These are phyloP conservation scores for Cucurbita ficifolia DNA, from an alignment of 306 rosid genomes.

Conservation along the genomic window DNA sequence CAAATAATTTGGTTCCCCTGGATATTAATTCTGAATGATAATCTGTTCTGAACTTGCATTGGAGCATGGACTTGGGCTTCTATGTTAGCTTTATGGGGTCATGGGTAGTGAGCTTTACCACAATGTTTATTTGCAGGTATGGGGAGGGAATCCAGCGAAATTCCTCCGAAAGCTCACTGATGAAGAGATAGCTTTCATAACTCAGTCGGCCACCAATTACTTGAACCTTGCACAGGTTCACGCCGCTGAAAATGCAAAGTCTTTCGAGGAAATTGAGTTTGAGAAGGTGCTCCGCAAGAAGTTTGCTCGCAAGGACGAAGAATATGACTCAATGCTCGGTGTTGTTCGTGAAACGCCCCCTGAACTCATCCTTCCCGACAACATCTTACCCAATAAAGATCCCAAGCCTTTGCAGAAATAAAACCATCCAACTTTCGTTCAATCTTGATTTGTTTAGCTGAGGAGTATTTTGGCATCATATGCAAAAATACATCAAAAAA, in stretches of 20 bases:
- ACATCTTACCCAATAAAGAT: constrained; percentile 31
- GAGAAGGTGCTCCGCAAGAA: constrained; percentile 70
- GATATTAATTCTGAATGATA: background rate
- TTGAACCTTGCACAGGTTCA: constrained; percentile 78
- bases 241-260: constrained; percentile 75
- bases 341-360: constrained; percentile 39
- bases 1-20: background rate
- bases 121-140: constrained; percentile 38
- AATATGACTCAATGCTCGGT: constrained; percentile 41
- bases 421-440: constrained; percentile 8
- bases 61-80: background rate
- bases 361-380: constrained; percentile 40
- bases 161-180: constrained; percentile 86
- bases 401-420: constrained; percentile 26
- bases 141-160: constrained; percentile 98
- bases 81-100: background rate
- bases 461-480: constrained; percentile 19
- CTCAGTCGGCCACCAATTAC: constrained; percentile 75
- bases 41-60: background rate
- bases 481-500: constrained; percentile 36
- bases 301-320: constrained; percentile 46
- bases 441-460: constrained; percentile 24
- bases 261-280: constrained; percentile 55
- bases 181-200: constrained; percentile 75
- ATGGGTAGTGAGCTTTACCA: background rate